phyloP scores from a whole-genome alignment of 257 asterid genomes.

The Orobanche coerulescens region DNA sequence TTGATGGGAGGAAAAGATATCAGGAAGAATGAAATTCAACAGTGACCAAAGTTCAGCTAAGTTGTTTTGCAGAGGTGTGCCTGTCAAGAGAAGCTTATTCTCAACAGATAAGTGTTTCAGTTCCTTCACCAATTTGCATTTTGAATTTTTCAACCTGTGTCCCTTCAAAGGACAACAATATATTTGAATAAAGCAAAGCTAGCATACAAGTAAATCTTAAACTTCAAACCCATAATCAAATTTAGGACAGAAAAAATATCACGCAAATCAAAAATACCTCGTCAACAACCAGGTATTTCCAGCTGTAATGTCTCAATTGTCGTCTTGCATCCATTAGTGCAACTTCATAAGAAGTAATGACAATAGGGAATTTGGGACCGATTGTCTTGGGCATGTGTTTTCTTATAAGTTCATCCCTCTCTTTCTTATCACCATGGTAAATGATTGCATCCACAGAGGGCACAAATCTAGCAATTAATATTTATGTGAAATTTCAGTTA shows the following conservation, averaged over 20 bases:
- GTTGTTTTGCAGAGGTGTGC: conserved; percentile 98
- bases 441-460: conserved; percentile 70
- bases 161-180: conserved; percentile 52
- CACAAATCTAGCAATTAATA: conserved; percentile 45
- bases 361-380: conserved; percentile 79
- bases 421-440: conserved; percentile 75
- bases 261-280: conserved; percentile 47
- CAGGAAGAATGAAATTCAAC: conserved; percentile 96
- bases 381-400: conserved; percentile 82
- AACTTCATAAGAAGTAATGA: conserved; percentile 88
- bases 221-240: conserved; percentile 7
- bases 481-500: conserved; percentile 10
- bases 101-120: conserved; percentile 54
- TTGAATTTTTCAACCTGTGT: conserved; percentile 85
- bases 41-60: conserved; percentile 97
- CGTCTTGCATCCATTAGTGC: conserved; percentile 64
- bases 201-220: conserved; percentile 11
- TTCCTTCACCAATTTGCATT: conserved; percentile 74
- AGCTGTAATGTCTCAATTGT: conserved; percentile 56
- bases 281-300: conserved; percentile 94
- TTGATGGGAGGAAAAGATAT: conserved; percentile 81
- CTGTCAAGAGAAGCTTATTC: conserved; percentile 93
- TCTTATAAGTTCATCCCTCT: conserved; percentile 60
- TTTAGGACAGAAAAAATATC: neutral
- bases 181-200: conserved; percentile 8